These are phyloP conservation scores for Neonectria coccinea DNA, from an alignment of 2,329 filamentous ascomycete genomes.

Conservation along the genomic window DNA sequence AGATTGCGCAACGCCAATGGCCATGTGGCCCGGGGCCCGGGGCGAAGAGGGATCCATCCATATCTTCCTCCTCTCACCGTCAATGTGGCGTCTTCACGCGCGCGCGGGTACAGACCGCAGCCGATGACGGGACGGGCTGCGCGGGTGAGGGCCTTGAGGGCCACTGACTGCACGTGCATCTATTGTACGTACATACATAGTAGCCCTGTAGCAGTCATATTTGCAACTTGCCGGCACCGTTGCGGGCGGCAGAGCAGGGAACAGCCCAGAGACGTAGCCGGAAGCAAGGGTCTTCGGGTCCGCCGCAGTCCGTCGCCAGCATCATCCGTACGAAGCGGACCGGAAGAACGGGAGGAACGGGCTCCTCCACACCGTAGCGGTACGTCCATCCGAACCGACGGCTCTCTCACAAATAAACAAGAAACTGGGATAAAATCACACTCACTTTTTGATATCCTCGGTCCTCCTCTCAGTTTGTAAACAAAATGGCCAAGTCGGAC, in stretches of 20 bases:
- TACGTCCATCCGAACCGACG: neutral
- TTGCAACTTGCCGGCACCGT: slow-evolving; percentile 17
- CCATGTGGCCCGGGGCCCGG: slow-evolving; percentile 16
- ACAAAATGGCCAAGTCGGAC: neutral
- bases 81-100: slow-evolving; percentile 31
- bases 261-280: slow-evolving; percentile 10
- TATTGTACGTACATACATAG: too few relatives aligned
- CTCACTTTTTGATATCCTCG: neutral
- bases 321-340: slow-evolving; percentile 15
- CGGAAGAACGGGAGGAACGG: neutral
- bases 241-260: slow-evolving; percentile 21
- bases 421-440: neutral
- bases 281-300: slow-evolving; percentile 16
- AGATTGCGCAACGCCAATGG: slow-evolving; percentile 27
- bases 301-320: slow-evolving; percentile 13
- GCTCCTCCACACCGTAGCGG: neutral
- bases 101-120: slow-evolving; percentile 9
- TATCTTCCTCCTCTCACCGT: slow-evolving; percentile 26
- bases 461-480: neutral
- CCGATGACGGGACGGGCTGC: slow-evolving; percentile 18
- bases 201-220: too few relatives aligned
- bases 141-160: slow-evolving; percentile 27
- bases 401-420: neutral
- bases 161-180: neutral
- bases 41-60: slow-evolving; percentile 5